Base-by-base conservation (phyloP, 495 filamentous ascomycete genomes). In the Aspergillus haitiensis region DNA sequence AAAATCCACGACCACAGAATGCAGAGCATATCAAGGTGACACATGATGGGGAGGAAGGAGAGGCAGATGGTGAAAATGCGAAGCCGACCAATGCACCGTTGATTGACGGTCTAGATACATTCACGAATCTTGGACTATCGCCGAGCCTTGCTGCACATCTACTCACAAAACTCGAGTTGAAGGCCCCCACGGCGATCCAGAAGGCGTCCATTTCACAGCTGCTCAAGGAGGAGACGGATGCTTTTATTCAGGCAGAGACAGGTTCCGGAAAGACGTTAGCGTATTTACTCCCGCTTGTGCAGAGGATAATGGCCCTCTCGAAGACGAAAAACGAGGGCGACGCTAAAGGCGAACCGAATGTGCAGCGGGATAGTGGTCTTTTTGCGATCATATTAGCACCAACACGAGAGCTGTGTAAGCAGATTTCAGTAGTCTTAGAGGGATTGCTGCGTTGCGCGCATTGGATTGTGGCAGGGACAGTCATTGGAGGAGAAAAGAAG, bases 251-350 rank as follows among this genome's bases (percentile, higher is more conserved):
- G 71, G 95, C 95, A 12, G 89, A 98, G 73, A 98, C 94, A 0
- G 94, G 94, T 35, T 98, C 95, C 0, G 94, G 94, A 68, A 98
- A 98, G 74, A 98, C 94, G 5, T 73, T 98, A 50, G 92, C 94
- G 36, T 98, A 98, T 70, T 79, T 97, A 9, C 71, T 98, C 6
- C 94, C 94, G 1, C 89, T 98, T 39, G 86, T 98, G 15, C 87
- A 98, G 64, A 81, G 91, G 45, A 89, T 98, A 51, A 87, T 96
- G 77, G 75, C 82, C 10, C 75, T 97, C 21, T 92, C 90, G 1
- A 70, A 70, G 35, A 61, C 6, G 61, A 69, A 44, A 59, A 63
- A 59, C 65, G 72, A 67, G 67, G 64, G 64, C 3, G 59, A 49
- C 18, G 52, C 68, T 8, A 79, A 52, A 69, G 77, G 57, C 0